phyloP scores from a whole-genome alignment of 306 rosid genomes.

The Abrus pulchellus region DNA sequence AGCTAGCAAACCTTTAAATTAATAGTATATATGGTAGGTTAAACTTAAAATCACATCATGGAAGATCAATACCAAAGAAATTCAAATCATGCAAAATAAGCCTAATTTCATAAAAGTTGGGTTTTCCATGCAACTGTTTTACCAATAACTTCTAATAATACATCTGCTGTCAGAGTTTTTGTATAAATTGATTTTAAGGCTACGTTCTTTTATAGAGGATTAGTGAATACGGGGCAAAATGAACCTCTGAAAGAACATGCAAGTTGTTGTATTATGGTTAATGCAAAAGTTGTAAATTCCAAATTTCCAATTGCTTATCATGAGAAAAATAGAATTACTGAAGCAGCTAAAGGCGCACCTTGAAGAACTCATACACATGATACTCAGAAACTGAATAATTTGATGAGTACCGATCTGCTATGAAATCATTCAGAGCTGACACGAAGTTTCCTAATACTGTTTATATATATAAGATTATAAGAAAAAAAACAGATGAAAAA shows the following conservation, averaged over 20 bases:
- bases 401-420: conserved; percentile 78
- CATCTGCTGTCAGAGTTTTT: neutral
- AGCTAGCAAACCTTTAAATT: neutral
- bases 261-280: neutral
- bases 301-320: conserved; percentile 18
- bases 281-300: conserved; percentile 2
- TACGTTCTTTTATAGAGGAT: neutral
- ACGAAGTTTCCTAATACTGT: conserved; percentile 90
- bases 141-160: neutral
- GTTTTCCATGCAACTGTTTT: neutral
- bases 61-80: neutral
- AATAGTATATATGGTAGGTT: neutral
- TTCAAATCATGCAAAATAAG: conserved; percentile 1
- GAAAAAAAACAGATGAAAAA: conserved; percentile 36
- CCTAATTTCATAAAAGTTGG: neutral
- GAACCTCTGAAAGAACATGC: conserved; percentile 14
- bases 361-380: conserved; percentile 92
- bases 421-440: conserved; percentile 85
- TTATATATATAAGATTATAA: neutral
- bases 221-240: neutral
- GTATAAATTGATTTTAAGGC: neutral
- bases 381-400: conserved; percentile 82
- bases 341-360: conserved; percentile 58
- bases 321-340: conserved; percentile 4
- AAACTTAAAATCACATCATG: conserved; percentile 2